A percentile compares a stretch with the other conserved stretches of the same genome.
These are phyloP conservation scores for Chlorella sp. DNA, from an alignment of 139 green algal genomes.

Conservation along the genomic window DNA sequence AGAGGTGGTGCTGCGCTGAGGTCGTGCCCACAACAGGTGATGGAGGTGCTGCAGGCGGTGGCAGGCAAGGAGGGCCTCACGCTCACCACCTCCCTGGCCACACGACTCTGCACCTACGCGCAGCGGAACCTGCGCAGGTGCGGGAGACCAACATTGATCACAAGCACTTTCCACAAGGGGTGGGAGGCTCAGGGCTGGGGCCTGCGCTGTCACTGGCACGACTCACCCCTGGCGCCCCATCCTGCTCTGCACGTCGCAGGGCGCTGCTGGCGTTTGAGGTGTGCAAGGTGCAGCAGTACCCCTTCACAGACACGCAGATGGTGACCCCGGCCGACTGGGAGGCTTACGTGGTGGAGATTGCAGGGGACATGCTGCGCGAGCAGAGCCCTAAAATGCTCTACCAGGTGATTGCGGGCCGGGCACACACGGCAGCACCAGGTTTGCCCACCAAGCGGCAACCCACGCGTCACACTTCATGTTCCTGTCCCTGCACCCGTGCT, in stretches of 20 bases:
- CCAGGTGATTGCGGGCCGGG: conserved; percentile 45
- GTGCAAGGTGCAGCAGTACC: conserved; percentile 41
- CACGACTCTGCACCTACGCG: conserved; percentile 47
- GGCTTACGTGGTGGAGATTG: conserved; percentile 73
- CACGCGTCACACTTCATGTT: too few species aligned
- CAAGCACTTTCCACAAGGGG: too few species aligned
- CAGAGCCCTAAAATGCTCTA: conserved; percentile 84
- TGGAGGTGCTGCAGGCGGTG: conserved; percentile 60
- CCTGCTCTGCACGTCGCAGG: too few species aligned
- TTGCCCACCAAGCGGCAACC: too few species aligned
- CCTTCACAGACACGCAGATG: conserved; percentile 23
- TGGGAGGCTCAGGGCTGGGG: too few species aligned
- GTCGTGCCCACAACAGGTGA: too few species aligned
- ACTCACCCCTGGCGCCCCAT: too few species aligned
- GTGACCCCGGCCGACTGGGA: conserved; percentile 87
- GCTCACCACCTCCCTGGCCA: conserved; percentile 58
- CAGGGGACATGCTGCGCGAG: conserved; percentile 76
- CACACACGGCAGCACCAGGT: too few species aligned
- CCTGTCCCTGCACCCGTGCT: too few species aligned
- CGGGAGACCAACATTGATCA: too few species aligned
- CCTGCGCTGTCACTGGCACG: too few species aligned
- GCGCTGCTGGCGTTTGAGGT: conserved; percentile 89
- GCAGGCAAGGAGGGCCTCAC: conserved; percentile 67
- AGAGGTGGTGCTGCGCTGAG: too few species aligned
- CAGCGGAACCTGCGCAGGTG: conserved; percentile 75